phyloP scores from a whole-genome alignment of 495 filamentous ascomycete species.

The Copromyces sp. region DNA sequence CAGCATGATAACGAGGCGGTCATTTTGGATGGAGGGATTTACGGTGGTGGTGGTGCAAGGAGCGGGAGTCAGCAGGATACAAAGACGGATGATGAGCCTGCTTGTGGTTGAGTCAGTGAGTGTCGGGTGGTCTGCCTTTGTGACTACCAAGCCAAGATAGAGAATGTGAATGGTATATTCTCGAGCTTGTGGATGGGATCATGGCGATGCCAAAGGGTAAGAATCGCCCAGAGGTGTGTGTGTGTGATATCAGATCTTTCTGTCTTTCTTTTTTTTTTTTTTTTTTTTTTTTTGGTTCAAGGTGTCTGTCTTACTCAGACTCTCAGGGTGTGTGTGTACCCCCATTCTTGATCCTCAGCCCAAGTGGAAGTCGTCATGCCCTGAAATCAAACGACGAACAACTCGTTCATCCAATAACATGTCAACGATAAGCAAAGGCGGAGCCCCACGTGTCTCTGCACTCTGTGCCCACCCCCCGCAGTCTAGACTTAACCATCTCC shows the following conservation, averaged over 20 bases:
- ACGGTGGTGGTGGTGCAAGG: conserved; percentile 32
- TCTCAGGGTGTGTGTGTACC: not conserved
- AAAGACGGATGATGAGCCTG: not conserved
- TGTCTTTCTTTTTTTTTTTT: too few relatives aligned
- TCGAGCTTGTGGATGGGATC: not conserved
- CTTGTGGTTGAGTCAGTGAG: not conserved
- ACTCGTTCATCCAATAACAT: not conserved
- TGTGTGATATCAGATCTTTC: too few relatives aligned
- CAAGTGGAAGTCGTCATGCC: not conserved
- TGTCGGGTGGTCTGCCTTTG: too few relatives aligned
- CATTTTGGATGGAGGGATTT: conserved; percentile 75
- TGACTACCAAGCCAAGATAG: not conserved
- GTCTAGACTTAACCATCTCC: too few relatives aligned
- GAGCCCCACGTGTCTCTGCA: not conserved
- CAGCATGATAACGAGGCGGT: conserved; percentile 83
- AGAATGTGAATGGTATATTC: not conserved
- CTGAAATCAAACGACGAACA: not conserved
- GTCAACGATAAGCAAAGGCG: not conserved
- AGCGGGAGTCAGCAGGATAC: not conserved
- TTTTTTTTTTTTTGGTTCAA: too few relatives aligned
- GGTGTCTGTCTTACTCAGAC: too few relatives aligned
- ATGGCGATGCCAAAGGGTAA: too few relatives aligned
- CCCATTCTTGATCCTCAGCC: not conserved
- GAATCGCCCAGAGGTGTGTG: too few relatives aligned
- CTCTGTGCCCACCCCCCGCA: not conserved